Evolutionary conservation across 2,329 filamentous ascomycete species (phyloP).

Genomic region (Ophiocordyceps sinensis): DNA sequence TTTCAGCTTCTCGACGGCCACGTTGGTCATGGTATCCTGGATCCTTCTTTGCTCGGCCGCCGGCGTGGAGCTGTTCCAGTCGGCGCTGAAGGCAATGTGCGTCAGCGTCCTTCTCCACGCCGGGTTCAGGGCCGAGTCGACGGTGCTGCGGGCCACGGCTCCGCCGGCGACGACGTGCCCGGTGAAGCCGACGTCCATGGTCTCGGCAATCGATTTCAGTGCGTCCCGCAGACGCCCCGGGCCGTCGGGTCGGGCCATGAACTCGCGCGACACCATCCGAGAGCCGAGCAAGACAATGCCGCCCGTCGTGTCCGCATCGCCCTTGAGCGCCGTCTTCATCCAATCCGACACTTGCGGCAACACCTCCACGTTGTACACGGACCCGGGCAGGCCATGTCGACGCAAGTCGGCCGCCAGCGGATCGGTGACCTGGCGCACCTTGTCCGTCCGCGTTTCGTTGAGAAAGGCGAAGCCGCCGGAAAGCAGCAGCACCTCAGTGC

Average conservation of each 20-base stretch:
- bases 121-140: slow-evolving; percentile 23
- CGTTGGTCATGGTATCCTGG: slow-evolving; percentile 13
- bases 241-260: slow-evolving; percentile 13
- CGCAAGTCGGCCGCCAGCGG: slow-evolving; percentile 1
- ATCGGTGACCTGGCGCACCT: slow-evolving; percentile 1
- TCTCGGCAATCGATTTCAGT: slow-evolving; percentile 6
- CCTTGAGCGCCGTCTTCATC: slow-evolving; percentile 5
- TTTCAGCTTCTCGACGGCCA: slow-evolving; percentile 9
- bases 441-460: slow-evolving; percentile 3
- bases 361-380: slow-evolving; percentile 1
- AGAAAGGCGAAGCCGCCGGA: slow-evolving; percentile 2
- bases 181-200: slow-evolving; percentile 5
- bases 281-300: slow-evolving; percentile 7
- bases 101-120: slow-evolving; percentile 24
- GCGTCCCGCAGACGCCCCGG: slow-evolving; percentile 9
- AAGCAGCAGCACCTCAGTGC: slow-evolving; percentile 1
- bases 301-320: slow-evolving; percentile 10
- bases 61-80: slow-evolving; percentile 9
- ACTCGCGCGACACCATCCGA: slow-evolving; percentile 9
- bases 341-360: not conserved
- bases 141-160: slow-evolving; percentile 9
- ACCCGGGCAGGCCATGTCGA: not conserved
- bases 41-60: not conserved
- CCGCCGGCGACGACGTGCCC: slow-evolving; percentile 4
- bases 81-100: slow-evolving; percentile 15